A percentile compares a stretch with the other conserved stretches of the same genome.
Evolutionary conservation across 257 asterid genomes (phyloP).

Genomic region (Solanum ahanhuiri): DNA sequence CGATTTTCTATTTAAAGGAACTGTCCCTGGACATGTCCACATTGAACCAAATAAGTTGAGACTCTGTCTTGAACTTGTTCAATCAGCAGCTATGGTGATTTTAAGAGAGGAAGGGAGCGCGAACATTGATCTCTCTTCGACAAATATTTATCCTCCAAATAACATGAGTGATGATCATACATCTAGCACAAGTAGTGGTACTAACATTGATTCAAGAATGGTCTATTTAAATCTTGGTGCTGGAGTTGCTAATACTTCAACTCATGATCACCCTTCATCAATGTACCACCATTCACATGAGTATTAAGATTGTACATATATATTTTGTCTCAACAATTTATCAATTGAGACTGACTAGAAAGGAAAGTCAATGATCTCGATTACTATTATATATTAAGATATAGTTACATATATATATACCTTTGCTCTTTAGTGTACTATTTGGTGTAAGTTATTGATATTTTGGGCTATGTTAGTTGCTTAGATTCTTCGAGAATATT

Average conservation of each 20-base stretch:
- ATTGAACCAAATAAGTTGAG: slow-evolving; percentile 80
- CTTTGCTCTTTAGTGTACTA: background rate
- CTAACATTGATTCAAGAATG: slow-evolving; percentile 63
- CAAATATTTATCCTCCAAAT: slow-evolving; percentile 40
- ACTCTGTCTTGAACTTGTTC: slow-evolving; percentile 87
- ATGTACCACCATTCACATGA: slow-evolving; percentile 68
- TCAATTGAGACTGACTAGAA: background rate
- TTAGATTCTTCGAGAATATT: background rate
- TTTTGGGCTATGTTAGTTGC: background rate
- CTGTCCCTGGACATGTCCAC: slow-evolving; percentile 67
- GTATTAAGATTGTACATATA: slow-evolving; percentile 7
- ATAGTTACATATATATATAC: background rate
- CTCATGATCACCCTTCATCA: slow-evolving; percentile 28
- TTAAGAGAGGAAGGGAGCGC: slow-evolving; percentile 77
- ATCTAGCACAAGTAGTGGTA: slow-evolving; percentile 29
- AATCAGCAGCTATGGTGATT: slow-evolving; percentile 88
- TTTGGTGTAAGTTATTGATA: background rate
- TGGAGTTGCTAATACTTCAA: slow-evolving; percentile 22
- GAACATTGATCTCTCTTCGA: slow-evolving; percentile 15
- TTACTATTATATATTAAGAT: background rate
- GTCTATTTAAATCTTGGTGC: slow-evolving; percentile 76
- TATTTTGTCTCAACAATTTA: background rate
- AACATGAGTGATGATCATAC: slow-evolving; percentile 39
- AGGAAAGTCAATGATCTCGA: background rate
- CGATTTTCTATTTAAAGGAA: slow-evolving; percentile 80